A percentile compares a stretch with the other conserved stretches of the same genome.
phyloP scores from a whole-genome alignment of 768 basidiomycete genomes.

The Suillus luteus region DNA sequence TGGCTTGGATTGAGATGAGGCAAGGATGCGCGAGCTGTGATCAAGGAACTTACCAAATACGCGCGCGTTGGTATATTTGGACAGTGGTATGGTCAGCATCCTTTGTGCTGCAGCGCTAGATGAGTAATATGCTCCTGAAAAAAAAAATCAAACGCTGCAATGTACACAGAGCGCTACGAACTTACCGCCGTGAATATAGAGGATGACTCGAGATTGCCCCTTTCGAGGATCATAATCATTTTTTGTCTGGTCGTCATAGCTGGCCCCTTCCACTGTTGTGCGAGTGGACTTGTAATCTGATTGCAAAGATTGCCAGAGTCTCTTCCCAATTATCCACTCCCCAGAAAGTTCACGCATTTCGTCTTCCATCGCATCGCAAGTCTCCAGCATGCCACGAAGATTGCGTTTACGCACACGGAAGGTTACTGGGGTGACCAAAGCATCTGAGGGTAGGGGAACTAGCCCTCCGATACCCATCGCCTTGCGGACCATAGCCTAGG shows the following conservation, averaged over 20 bases:
- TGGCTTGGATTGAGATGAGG: slow-evolving; percentile 45
- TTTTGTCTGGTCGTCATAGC: slow-evolving; percentile 20
- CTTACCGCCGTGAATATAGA: slow-evolving; percentile 92
- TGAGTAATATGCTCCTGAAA: slow-evolving; percentile 85
- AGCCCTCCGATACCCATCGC: slow-evolving; percentile 80
- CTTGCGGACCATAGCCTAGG: slow-evolving; percentile 50
- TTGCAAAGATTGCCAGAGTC: slow-evolving; percentile 86
- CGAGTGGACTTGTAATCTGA: slow-evolving; percentile 69
- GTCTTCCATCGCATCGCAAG: slow-evolving; percentile 72
- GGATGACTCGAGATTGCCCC: slow-evolving; percentile 76
- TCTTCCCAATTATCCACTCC: slow-evolving; percentile 96
- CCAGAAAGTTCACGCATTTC: slow-evolving; percentile 83
- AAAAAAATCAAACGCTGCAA: slow-evolving; percentile 9
- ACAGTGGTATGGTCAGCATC: slow-evolving; percentile 85
- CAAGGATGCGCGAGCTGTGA: neutral
- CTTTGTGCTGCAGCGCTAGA: slow-evolving; percentile 92
- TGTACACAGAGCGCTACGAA: slow-evolving; percentile 12
- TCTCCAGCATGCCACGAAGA: slow-evolving; percentile 77
- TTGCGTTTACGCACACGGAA: slow-evolving; percentile 76
- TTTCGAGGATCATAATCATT: slow-evolving; percentile 30
- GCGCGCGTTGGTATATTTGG: slow-evolving; percentile 85
- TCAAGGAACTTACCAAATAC: slow-evolving; percentile 69
- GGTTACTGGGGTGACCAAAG: slow-evolving; percentile 91
- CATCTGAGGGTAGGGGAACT: slow-evolving; percentile 87
- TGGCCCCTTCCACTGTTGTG: slow-evolving; percentile 24